These are phyloP conservation scores for Aspergillus ibericus DNA, from an alignment of 2,329 filamentous ascomycete genomes.

Conservation along the genomic window DNA sequence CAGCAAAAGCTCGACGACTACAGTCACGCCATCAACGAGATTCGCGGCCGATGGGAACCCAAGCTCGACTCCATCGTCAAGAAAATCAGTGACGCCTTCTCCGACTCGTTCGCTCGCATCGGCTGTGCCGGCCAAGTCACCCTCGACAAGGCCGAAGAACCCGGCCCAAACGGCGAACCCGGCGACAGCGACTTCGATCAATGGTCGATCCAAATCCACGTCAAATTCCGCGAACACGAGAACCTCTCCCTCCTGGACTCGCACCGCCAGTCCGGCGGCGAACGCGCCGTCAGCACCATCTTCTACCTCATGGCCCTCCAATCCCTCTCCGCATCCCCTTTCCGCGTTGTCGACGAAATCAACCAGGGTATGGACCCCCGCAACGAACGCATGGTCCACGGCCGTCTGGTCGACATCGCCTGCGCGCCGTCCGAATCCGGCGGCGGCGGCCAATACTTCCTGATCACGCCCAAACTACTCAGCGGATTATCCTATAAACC, in stretches of 20 bases:
- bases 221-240: constrained; percentile 90
- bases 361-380: constrained; percentile 99
- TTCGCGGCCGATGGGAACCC: constrained; percentile 79
- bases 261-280: constrained; percentile 93
- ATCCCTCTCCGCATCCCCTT: constrained; percentile 87
- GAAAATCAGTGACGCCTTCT: constrained; percentile 86
- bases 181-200: constrained; percentile 76
- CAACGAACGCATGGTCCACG: constrained; percentile 97
- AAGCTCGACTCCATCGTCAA: constrained; percentile 72
- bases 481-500: constrained; percentile 80
- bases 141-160: constrained; percentile 67
- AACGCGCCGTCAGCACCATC: constrained; percentile 93
- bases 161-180: constrained; percentile 31
- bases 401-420: constrained; percentile 96
- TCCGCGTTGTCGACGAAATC: constrained; percentile 98
- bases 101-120: constrained; percentile 90
- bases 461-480: constrained; percentile 95
- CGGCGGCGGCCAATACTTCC: constrained; percentile 75
- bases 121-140: constrained; percentile 89
- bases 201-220: constrained; percentile 91
- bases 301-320: constrained; percentile 99
- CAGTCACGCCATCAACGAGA: constrained; percentile 59
- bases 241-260: constrained; percentile 80
- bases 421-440: constrained; percentile 59
- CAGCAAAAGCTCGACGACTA: constrained; percentile 58